Percentiles rank a stretch among this genome's conserved stretches.
Evolutionary conservation across 2,329 filamentous ascomycete genomes (phyloP).

Genomic region (Elsinoe necatrix): DNA sequence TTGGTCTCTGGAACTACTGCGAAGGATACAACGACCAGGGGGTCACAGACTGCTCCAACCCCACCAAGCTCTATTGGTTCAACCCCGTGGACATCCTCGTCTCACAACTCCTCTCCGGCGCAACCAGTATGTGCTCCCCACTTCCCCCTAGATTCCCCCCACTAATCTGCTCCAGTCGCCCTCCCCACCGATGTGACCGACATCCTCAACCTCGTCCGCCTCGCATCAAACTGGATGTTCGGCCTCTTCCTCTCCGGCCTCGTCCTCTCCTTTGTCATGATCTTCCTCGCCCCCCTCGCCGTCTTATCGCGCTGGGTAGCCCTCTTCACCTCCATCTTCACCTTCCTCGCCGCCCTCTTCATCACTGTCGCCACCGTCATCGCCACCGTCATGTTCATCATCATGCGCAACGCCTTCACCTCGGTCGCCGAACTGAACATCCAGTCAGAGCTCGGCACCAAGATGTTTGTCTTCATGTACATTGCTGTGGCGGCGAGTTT

Average conservation of each 20-base stretch:
- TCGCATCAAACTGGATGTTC: conserved; percentile 80
- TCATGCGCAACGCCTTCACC: conserved; percentile 69
- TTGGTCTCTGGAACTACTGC: conserved; percentile 87
- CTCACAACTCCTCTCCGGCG: conserved; percentile 70
- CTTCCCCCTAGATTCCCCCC: not conserved
- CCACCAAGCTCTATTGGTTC: conserved; percentile 74
- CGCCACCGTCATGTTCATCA: conserved; percentile 74
- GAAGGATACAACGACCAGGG: conserved; percentile 71
- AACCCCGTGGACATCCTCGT: conserved; percentile 77
- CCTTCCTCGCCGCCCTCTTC: conserved; percentile 58
- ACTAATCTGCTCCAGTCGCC: conserved; percentile 46
- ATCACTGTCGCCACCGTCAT: conserved; percentile 63
- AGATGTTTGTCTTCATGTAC: conserved; percentile 90
- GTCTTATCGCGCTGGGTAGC: conserved; percentile 48
- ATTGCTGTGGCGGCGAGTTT: conserved; percentile 59
- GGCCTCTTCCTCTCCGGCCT: conserved; percentile 69
- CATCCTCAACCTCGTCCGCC: conserved; percentile 64
- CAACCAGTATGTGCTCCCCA: conserved; percentile 51
- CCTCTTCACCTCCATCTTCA: conserved; percentile 58
- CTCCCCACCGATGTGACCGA: conserved; percentile 65
- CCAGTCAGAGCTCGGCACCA: conserved; percentile 55
- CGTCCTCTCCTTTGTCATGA: conserved; percentile 61
- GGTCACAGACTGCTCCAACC: conserved; percentile 66
- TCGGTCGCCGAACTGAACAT: conserved; percentile 68
- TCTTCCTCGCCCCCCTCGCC: conserved; percentile 54